Conservation (phyloP, 768 basidiomycete species). For the Porpolomopsis calyptriformis region DNA sequence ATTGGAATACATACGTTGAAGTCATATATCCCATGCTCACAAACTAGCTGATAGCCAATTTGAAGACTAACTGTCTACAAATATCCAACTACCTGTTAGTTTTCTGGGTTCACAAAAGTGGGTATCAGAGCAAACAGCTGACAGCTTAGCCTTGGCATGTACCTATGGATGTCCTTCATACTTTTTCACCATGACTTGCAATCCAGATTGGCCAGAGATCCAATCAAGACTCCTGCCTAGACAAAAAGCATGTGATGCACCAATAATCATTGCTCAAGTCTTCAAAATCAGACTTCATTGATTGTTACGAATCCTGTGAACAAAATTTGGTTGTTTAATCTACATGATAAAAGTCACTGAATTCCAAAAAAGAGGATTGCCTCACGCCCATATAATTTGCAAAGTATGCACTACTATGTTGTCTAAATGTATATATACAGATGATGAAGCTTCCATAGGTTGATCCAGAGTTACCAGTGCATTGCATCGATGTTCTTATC, state of each 20-base stretch:
- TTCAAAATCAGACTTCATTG: slow-evolving; percentile 24
- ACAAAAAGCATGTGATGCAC: slow-evolving; percentile 25
- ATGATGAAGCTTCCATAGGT: too few species aligned
- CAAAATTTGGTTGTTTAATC: slow-evolving; percentile 22
- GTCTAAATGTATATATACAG: too few species aligned
- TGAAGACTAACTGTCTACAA: slow-evolving; percentile 13
- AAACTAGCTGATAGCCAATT: slow-evolving; percentile 20
- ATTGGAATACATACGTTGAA: slow-evolving; percentile 23
- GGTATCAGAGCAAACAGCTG: slow-evolving; percentile 28
- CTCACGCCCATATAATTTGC: slow-evolving; percentile 32
- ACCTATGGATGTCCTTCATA: slow-evolving; percentile 21
- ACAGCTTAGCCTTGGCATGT: slow-evolving; percentile 25
- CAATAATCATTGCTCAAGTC: slow-evolving; percentile 24
- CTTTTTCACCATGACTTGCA: slow-evolving; percentile 33
- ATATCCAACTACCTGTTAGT: slow-evolving; percentile 24
- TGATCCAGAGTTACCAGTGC: background rate
- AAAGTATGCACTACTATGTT: too few species aligned
- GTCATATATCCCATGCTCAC: slow-evolving; percentile 19
- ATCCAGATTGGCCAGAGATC: slow-evolving; percentile 32
- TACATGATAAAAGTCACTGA: slow-evolving; percentile 28
- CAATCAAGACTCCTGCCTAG: slow-evolving; percentile 19
- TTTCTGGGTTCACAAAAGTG: slow-evolving; percentile 27
- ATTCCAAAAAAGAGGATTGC: slow-evolving; percentile 33
- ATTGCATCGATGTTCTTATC: background rate
- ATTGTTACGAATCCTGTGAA: slow-evolving; percentile 17